A percentile compares a stretch with the other conserved stretches of the same genome.
Evolutionary conservation across 139 green algal species (phyloP).

Genomic region (Coelastrella sp.): DNA sequence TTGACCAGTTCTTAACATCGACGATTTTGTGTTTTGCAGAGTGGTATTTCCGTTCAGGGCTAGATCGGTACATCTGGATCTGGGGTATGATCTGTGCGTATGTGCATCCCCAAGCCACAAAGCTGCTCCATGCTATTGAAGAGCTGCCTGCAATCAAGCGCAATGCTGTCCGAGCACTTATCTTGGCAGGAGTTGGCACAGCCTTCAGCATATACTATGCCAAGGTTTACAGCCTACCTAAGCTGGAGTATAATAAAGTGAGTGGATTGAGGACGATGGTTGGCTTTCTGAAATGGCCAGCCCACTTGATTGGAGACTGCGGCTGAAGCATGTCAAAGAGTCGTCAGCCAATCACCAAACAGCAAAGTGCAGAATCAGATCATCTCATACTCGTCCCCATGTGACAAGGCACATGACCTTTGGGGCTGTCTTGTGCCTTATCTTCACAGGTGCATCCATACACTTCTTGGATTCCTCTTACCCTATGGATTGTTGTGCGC

Average conservation of each 20-base stretch:
- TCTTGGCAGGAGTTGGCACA: slow-evolving; percentile 48
- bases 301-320: no score
- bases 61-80: slow-evolving; percentile 98
- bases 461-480: slow-evolving; percentile 97
- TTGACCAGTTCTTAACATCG: not conserved
- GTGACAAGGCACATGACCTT: no score
- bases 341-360: no score
- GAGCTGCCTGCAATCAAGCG: slow-evolving; percentile 52
- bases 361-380: no score
- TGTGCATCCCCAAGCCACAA: slow-evolving; percentile 70
- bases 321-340: no score
- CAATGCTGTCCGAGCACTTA: slow-evolving; percentile 39
- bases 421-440: not conserved
- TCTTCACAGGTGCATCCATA: slow-evolving; percentile 89
- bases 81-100: slow-evolving; percentile 95
- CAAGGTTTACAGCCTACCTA: slow-evolving; percentile 77
- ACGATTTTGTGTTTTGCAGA: slow-evolving; percentile 59
- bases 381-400: no score
- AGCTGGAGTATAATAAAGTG: slow-evolving; percentile 91
- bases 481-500: slow-evolving; percentile 85
- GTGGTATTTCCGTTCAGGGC: slow-evolving; percentile 92
- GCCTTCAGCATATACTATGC: slow-evolving; percentile 56
- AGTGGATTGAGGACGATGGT: no score
- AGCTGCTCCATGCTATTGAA: slow-evolving; percentile 71
- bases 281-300: no score